Evolutionary conservation across 1,284 basidiomycete species (phyloP).

Genomic region (Stereum hirsutum): DNA sequence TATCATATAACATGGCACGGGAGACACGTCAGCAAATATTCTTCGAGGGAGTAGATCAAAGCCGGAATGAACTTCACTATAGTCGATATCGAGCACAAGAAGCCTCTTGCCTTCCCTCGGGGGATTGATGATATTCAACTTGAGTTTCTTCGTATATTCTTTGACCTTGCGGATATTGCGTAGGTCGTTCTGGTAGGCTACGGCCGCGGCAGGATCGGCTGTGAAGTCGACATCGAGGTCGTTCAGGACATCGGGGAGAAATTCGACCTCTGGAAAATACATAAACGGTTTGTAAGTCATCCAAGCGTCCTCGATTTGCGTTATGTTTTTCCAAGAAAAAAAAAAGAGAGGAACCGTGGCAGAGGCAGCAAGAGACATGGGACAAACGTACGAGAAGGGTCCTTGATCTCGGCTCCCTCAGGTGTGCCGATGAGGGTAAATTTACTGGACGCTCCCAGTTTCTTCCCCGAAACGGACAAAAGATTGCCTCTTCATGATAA

Average conservation of each 20-base stretch:
- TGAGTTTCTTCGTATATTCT: slow-evolving; percentile 59
- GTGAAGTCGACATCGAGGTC: slow-evolving; percentile 76
- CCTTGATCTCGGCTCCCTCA: slow-evolving; percentile 76
- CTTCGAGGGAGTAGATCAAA: not conserved
- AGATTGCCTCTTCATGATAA: slow-evolving; percentile 42
- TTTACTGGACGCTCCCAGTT: slow-evolving; percentile 51
- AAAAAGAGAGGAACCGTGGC: not conserved
- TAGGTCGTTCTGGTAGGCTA: slow-evolving; percentile 58
- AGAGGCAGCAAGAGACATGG: slow-evolving; percentile 1
- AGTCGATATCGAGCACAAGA: slow-evolving; percentile 84
- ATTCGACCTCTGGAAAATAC: slow-evolving; percentile 39
- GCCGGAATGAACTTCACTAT: slow-evolving; percentile 39
- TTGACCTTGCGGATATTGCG: slow-evolving; percentile 73
- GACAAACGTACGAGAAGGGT: slow-evolving; percentile 40
- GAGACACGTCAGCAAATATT: not conserved
- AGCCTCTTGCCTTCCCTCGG: slow-evolving; percentile 70
- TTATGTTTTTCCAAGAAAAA: slow-evolving; percentile 1
- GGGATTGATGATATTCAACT: slow-evolving; percentile 69
- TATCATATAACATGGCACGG: no score
- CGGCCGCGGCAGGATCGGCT: slow-evolving; percentile 45
- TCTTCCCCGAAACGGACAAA: slow-evolving; percentile 17
- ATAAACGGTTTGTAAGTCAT: no score
- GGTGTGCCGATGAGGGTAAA: slow-evolving; percentile 80
- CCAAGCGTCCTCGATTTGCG: slow-evolving; percentile 9
- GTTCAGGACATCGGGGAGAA: slow-evolving; percentile 66